Base-by-base conservation (phyloP, 306 rosid genomes). In the Betula pendula region DNA sequence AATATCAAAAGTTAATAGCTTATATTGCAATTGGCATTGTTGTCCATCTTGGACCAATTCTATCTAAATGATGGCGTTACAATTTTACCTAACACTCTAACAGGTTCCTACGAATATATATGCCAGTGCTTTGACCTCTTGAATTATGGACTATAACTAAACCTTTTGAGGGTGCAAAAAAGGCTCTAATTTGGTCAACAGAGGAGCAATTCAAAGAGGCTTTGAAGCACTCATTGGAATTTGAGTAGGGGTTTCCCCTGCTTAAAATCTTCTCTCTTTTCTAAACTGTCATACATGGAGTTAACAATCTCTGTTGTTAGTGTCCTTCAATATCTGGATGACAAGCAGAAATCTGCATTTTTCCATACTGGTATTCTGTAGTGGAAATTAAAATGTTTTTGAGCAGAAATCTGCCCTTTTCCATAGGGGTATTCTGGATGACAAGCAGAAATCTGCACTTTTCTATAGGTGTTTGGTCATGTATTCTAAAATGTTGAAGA, bases 21-120 rank as follows among this genome's bases (percentile, higher is more conserved):
- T 69, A 70, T 69, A 29, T 27, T 74, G 48, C 59, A 76, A 65
- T 31, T 73, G 72, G 42, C 82, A 51, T 70, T 79, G 86, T 75
- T 75, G 60, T 75, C 82, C 76, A 78, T 76, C 17, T 24, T 27
- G 31, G 84, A 72, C 72, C 72, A 55, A 76, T 67, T 71, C 33
- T 55, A 42, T 51, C 6, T 60, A n/a, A 69, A 70, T 81, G 76
- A 79, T 77, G 67, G 51, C 62, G 74, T 76, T 76, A 29, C 81
- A 84, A 84, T 76, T 81, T 84, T 84, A 79, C 76, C 68, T n/a
- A n/a, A n/a, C n/a, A n/a, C n/a, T n/a, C 77, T 71, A 78, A 76
- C 71, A 68, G 40, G 74, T 62, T 72, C 59, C 24, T 19, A 33
- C 16, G 44, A 68, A 44, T 62, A 62, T 31, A n/a, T 6, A 27